A percentile compares a stretch with the other conserved stretches of the same genome.
Evolutionary conservation across 1,284 basidiomycete genomes (phyloP).

Genomic region (Pseudozyma sp.): DNA sequence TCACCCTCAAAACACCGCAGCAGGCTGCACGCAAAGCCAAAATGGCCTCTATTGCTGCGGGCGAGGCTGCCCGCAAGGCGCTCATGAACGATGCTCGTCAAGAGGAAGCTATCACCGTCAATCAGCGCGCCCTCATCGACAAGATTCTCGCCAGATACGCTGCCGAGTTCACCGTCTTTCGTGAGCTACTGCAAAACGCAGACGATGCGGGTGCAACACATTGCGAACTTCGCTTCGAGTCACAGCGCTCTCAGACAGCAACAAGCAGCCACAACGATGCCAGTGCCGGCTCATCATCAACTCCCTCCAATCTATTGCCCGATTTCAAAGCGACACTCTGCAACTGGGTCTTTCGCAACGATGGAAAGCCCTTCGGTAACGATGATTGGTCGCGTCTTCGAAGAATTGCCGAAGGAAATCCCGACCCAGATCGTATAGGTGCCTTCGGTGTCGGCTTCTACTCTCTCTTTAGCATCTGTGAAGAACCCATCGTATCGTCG

Average conservation of each 20-base stretch:
- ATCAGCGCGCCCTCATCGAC: conserved; percentile 77
- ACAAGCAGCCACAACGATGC: background rate
- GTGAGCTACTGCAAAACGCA: conserved; percentile 93
- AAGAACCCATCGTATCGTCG: conserved; percentile 91
- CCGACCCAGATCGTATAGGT: conserved; percentile 73
- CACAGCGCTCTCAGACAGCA: conserved; percentile 29
- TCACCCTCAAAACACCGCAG: too few species aligned
- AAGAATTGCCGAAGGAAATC: conserved; percentile 72
- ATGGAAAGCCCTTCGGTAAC: conserved; percentile 74
- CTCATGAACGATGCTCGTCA: conserved; percentile 55
- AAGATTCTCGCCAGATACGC: conserved; percentile 89
- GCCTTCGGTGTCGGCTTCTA: conserved; percentile 72
- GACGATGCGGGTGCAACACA: conserved; percentile 84
- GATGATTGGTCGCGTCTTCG: conserved; percentile 68
- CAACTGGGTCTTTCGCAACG: conserved; percentile 80
- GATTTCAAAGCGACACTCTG: conserved; percentile 67
- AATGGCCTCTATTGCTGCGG: conserved; percentile 38
- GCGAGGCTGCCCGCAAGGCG: conserved; percentile 50
- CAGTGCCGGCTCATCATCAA: conserved; percentile 4
- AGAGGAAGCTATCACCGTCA: conserved; percentile 86
- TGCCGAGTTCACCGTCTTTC: conserved; percentile 83
- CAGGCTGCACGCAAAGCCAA: background rate
- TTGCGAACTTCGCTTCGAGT: conserved; percentile 67
- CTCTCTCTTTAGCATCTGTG: conserved; percentile 73
- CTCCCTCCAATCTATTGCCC: conserved; percentile 35